phyloP scores from a whole-genome alignment of 192 early-diverging fungal genomes.

The Rhizophagus clarus region DNA sequence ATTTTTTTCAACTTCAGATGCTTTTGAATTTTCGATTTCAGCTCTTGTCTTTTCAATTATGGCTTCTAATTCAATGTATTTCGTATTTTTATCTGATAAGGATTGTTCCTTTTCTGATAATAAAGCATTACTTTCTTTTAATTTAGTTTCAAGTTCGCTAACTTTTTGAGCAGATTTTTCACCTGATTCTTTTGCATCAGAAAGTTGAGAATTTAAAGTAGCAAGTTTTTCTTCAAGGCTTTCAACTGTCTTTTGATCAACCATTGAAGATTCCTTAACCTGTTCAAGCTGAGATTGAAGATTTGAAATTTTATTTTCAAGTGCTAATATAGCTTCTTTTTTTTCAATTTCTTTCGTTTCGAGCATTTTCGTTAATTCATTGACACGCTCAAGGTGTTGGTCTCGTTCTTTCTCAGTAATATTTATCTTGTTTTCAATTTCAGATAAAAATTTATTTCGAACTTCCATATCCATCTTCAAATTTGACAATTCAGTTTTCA shows the following conservation, averaged over 20 bases:
- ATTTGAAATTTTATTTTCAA: neutral
- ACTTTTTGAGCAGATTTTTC: neutral
- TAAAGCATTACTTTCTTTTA: neutral
- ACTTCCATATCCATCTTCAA: neutral
- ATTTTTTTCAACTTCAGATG: neutral
- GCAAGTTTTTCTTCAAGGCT: slow-evolving; percentile 4
- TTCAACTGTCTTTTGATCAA: neutral
- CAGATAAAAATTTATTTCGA: slow-evolving; percentile 1
- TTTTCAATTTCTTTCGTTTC: slow-evolving; percentile 4
- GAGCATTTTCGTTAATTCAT: neutral
- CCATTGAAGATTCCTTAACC: neutral
- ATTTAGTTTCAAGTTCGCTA: neutral
- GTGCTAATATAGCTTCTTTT: neutral
- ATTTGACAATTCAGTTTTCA: neutral
- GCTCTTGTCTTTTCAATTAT: neutral
- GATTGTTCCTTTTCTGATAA: neutral
- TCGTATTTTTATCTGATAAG: neutral
- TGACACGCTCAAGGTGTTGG: neutral
- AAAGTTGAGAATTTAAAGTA: neutral
- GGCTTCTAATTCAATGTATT: neutral
- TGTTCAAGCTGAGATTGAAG: neutral
- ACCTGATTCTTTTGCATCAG: slow-evolving; percentile 7
- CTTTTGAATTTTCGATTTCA: neutral
- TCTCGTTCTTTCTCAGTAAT: slow-evolving; percentile 17
- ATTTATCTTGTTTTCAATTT: neutral